Evolutionary conservation across 257 asterid species (phyloP).

Genomic region (Solanum virginianum): DNA sequence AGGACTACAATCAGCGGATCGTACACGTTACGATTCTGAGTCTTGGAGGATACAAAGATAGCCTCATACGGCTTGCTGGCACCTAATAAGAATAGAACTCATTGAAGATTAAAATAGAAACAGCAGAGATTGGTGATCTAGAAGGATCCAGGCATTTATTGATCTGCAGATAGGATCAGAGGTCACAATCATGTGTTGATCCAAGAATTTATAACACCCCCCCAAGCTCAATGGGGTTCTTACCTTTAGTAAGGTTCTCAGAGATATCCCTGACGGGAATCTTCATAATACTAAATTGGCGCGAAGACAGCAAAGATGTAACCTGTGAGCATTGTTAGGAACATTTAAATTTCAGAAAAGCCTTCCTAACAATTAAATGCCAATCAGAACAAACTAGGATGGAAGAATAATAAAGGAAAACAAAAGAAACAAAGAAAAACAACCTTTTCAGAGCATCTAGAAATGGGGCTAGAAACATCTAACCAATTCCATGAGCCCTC

Average conservation of each 20-base stretch:
- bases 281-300: constrained; percentile 44
- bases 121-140: neutral
- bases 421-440: neutral
- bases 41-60: constrained; percentile 71
- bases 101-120: neutral
- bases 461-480: constrained; percentile 51
- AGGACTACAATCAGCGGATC: constrained; percentile 72
- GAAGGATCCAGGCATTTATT: neutral
- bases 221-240: neutral
- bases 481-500: constrained; percentile 71
- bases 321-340: constrained; percentile 29
- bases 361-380: neutral
- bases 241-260: constrained; percentile 55
- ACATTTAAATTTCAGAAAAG: neutral
- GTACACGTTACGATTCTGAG: constrained; percentile 23
- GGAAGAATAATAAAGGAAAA: neutral
- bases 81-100: constrained; percentile 29
- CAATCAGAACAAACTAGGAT: neutral
- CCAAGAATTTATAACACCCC: neutral
- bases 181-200: neutral
- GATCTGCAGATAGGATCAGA: neutral
- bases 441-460: constrained; percentile 60
- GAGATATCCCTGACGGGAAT: constrained; percentile 55
- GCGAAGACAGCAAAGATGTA: constrained; percentile 48
- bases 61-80: constrained; percentile 81